phyloP scores from a whole-genome alignment of 352 stramenopile species.

The Phytophthora agathidicida region DNA sequence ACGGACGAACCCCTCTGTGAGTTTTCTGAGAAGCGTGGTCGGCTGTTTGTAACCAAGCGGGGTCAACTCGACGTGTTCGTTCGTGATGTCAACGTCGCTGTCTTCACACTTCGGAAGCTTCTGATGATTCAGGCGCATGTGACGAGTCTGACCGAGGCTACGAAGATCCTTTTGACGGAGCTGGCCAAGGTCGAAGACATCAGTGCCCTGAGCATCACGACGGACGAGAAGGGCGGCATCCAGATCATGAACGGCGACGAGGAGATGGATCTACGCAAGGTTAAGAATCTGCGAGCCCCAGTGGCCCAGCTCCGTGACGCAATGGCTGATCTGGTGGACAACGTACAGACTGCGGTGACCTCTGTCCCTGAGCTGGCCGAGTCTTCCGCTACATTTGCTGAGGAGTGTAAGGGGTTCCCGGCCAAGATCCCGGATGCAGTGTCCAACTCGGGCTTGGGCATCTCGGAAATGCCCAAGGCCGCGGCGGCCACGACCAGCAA shows the following conservation, averaged over 20 bases:
- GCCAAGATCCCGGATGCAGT: conserved; percentile 49
- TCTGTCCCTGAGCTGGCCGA: conserved; percentile 55
- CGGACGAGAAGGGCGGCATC: conserved; percentile 46
- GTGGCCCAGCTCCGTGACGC: conserved; percentile 52
- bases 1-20: conserved; percentile 34
- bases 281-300: conserved; percentile 51
- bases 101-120: conserved; percentile 45
- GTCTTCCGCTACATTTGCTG: conserved; percentile 38
- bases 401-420: conserved; percentile 52
- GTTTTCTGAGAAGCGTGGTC: conserved; percentile 43
- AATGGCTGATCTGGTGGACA: conserved; percentile 56
- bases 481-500: conserved; percentile 42
- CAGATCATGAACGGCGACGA: conserved; percentile 54
- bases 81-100: conserved; percentile 24
- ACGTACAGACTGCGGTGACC: conserved; percentile 49
- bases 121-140: conserved; percentile 46
- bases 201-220: conserved; percentile 33
- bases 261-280: conserved; percentile 50
- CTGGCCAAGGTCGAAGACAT: conserved; percentile 54
- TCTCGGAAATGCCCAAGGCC: conserved; percentile 56
- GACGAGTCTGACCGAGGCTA: conserved; percentile 33
- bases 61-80: conserved; percentile 28
- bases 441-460: conserved; percentile 41
- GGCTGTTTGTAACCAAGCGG: conserved; percentile 30
- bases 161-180: conserved; percentile 52